A percentile compares a stretch with the other conserved stretches of the same genome.
These are phyloP conservation scores for Pseudisothecium myosuroides DNA, from an alignment of 225 moss, liverwort and hornwort genomes.

Conservation along the genomic window DNA sequence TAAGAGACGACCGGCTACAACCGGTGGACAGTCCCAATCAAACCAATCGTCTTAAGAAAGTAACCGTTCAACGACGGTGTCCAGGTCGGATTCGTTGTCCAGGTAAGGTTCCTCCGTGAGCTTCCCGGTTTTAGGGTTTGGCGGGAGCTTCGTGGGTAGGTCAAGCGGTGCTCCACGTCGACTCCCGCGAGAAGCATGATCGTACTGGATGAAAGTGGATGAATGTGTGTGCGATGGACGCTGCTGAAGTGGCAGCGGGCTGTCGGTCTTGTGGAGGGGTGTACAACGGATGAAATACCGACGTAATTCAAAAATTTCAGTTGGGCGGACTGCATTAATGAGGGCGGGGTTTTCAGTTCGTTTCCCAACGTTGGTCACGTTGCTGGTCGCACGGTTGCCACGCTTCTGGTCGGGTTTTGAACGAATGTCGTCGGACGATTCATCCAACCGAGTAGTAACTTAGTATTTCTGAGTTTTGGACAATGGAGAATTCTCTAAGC, in stretches of 20 bases:
- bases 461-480: too few relatives aligned
- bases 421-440: not conserved
- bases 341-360: not conserved
- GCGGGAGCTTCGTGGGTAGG: slow-evolving; percentile 33
- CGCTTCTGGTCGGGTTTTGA: not conserved
- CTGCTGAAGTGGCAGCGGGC: not conserved
- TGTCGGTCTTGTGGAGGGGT: not conserved
- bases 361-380: not conserved
- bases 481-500: too few relatives aligned
- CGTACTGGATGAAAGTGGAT: not conserved
- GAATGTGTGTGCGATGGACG: not conserved
- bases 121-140: slow-evolving; percentile 23
- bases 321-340: not conserved
- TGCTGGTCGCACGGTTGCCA: not conserved
- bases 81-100: not conserved
- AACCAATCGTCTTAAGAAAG: too few relatives aligned
- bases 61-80: not conserved
- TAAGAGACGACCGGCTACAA: not conserved
- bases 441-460: not conserved
- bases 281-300: not conserved
- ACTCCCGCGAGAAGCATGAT: not conserved
- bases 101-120: not conserved
- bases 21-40: not conserved
- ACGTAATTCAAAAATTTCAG: not conserved
- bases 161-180: not conserved